Evolutionary conservation across 768 basidiomycete species (phyloP).

Genomic region (Suillus spraguei): DNA sequence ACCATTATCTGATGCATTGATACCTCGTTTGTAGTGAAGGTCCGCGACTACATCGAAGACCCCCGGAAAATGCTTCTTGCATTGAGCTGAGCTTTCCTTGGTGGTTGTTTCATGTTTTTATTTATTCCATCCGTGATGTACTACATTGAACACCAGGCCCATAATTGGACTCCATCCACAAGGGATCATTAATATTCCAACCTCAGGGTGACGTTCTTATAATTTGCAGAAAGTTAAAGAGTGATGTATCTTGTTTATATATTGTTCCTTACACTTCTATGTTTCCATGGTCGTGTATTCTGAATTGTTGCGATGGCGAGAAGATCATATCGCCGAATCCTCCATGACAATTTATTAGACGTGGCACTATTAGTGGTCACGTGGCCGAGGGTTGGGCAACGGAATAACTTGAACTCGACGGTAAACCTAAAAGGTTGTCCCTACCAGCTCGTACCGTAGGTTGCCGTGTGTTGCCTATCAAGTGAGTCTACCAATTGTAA

Average conservation of each 20-base stretch:
- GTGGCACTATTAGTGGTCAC: no score
- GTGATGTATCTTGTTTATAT: not conserved
- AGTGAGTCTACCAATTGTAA: not conserved
- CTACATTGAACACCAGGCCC: conserved; percentile 1
- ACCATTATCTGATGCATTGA: conserved; percentile 11
- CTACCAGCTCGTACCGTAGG: not conserved
- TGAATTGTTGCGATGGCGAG: no score
- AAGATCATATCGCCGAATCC: no score
- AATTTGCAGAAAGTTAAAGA: not conserved
- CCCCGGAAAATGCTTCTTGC: conserved; percentile 85
- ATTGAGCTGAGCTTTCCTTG: not conserved
- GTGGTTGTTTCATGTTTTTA: not conserved
- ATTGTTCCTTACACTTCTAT: not conserved
- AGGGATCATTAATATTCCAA: not conserved
- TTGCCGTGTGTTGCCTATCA: not conserved
- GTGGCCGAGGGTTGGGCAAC: no score
- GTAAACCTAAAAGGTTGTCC: not conserved
- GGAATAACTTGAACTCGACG: no score
- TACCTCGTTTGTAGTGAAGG: conserved; percentile 57
- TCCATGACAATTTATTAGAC: no score
- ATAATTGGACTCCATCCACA: not conserved
- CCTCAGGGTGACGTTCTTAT: not conserved
- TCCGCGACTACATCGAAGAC: conserved; percentile 94
- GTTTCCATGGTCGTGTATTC: no score
- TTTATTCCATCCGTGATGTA: not conserved